Conservation (phyloP, 2,329 filamentous ascomycete genomes). For the Aspergillus udagawae region DNA sequence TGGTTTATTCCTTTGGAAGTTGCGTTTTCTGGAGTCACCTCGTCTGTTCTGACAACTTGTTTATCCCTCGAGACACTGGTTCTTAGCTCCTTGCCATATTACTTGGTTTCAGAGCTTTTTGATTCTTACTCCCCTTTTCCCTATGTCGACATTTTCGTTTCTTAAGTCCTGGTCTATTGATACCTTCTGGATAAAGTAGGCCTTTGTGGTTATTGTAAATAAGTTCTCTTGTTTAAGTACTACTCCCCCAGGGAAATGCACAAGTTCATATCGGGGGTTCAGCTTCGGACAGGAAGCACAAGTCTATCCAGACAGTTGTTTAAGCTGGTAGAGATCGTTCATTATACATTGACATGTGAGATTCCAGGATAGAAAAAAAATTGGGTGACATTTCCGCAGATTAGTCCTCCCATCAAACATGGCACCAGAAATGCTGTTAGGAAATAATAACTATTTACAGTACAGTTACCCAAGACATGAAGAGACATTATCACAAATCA, state of each 20-base stretch:
- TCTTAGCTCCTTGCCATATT: background rate
- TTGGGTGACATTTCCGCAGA: background rate
- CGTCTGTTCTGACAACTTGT: conserved; percentile 3
- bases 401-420: background rate
- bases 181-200: conserved; percentile 4
- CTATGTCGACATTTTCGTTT: background rate
- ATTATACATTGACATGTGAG: background rate
- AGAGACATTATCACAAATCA: conserved; percentile 16
- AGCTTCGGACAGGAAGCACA: background rate
- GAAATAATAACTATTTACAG: background rate
- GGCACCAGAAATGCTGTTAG: background rate
- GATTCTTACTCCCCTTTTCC: conserved; percentile 15
- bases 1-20: background rate
- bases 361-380: background rate
- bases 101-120: background rate
- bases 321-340: background rate
- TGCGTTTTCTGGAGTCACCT: background rate
- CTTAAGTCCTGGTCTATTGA: background rate
- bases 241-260: background rate
- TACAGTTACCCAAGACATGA: conserved; percentile 4
- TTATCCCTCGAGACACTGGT: background rate
- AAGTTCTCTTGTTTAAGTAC: conserved; percentile 1
- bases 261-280: background rate
- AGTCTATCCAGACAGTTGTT: background rate
- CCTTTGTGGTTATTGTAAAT: conserved; percentile 11